These are phyloP conservation scores for Aspergillus coremiiformis DNA, from an alignment of 495 filamentous ascomycete genomes.

Conservation along the genomic window DNA sequence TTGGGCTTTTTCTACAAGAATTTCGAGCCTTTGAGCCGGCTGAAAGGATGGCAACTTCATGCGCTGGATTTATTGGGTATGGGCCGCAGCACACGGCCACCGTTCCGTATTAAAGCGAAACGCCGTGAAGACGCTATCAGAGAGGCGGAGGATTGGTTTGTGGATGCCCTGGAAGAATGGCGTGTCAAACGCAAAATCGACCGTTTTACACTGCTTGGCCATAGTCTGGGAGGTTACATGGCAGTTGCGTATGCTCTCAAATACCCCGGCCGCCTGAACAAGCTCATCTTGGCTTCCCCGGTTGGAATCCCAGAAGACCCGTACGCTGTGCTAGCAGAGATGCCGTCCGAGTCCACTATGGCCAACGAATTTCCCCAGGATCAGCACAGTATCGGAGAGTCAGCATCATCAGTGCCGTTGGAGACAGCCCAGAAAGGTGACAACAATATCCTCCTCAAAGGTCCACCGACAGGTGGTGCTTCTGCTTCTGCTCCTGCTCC, in stretches of 20 bases:
- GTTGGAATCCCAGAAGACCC: slow-evolving; percentile 95
- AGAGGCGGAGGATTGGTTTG: slow-evolving; percentile 93
- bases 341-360: slow-evolving; percentile 63
- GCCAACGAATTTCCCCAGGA: slow-evolving; percentile 70
- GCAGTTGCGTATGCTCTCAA: slow-evolving; percentile 92
- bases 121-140: slow-evolving; percentile 71
- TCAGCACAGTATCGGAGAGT: slow-evolving; percentile 46
- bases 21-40: slow-evolving; percentile 75
- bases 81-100: slow-evolving; percentile 79
- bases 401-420: slow-evolving; percentile 18
- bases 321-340: slow-evolving; percentile 71
- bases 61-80: slow-evolving; percentile 91
- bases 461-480: slow-evolving; percentile 34
- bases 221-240: slow-evolving; percentile 91
- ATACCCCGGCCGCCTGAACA: slow-evolving; percentile 88
- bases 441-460: slow-evolving; percentile 55
- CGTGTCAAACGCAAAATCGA: slow-evolving; percentile 80
- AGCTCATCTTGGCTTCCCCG: slow-evolving; percentile 88
- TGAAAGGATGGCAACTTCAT: slow-evolving; percentile 79
- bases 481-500: slow-evolving; percentile 23
- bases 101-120: slow-evolving; percentile 77
- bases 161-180: slow-evolving; percentile 96
- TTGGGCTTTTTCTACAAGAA: slow-evolving; percentile 98
- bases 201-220: slow-evolving; percentile 84
- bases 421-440: slow-evolving; percentile 35